A percentile compares a stretch with the other conserved stretches of the same genome.
phyloP scores from a whole-genome alignment of 345 rosid genomes.

The Lepidium africanum region DNA sequence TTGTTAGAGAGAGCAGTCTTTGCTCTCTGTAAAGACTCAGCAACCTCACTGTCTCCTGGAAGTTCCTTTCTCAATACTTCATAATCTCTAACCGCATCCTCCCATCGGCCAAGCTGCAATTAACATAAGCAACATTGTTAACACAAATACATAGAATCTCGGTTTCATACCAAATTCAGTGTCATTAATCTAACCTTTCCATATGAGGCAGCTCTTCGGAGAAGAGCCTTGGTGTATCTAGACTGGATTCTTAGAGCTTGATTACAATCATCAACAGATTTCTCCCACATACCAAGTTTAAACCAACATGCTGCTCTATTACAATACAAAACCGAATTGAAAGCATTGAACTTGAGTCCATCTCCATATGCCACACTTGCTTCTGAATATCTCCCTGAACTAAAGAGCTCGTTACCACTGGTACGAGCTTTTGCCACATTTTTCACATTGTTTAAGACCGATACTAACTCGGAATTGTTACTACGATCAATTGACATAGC shows the following conservation, averaged over 20 bases:
- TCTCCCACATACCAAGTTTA: conserved; percentile 80
- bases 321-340: conserved; percentile 81
- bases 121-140: conserved; percentile 7
- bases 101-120: conserved; percentile 51
- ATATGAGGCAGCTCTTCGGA: conserved; percentile 88
- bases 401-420: conserved; percentile 76
- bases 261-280: conserved; percentile 86
- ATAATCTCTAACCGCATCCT: conserved; percentile 80
- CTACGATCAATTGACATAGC: conserved; percentile 52
- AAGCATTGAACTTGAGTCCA: conserved; percentile 68
- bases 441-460: conserved; percentile 53
- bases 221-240: conserved; percentile 75
- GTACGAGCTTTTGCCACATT: conserved; percentile 71
- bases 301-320: conserved; percentile 97
- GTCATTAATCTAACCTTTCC: conserved; percentile 51
- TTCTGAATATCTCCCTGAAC: conserved; percentile 61
- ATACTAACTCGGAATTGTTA: conserved; percentile 47
- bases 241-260: conserved; percentile 76
- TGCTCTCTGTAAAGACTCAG: conserved; percentile 63
- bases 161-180: not conserved
- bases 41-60: conserved; percentile 75
- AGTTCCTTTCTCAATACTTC: conserved; percentile 71
- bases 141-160: not conserved
- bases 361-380: conserved; percentile 91
- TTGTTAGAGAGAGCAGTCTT: conserved; percentile 49